Evolutionary conservation across 164 flowering plant genomes (phyloP).

Genomic region (Litsea cubeba): DNA sequence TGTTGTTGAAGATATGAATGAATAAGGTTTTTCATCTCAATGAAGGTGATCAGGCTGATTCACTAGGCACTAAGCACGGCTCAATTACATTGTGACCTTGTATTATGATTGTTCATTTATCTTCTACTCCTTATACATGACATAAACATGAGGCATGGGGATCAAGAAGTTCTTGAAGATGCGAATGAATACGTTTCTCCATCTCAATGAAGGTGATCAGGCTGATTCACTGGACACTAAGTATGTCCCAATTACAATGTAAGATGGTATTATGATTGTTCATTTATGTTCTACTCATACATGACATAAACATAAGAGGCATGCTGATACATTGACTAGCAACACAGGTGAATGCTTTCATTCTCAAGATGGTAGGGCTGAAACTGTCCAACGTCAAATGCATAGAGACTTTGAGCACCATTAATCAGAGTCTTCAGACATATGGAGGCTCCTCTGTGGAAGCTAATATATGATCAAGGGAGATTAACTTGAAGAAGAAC

Average conservation of each 20-base stretch:
- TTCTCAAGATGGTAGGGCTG: not conserved
- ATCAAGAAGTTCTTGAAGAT: not conserved
- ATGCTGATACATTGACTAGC: not conserved
- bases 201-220: not conserved
- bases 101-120: no score
- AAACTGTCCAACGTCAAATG: not conserved
- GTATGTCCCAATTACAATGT: not conserved
- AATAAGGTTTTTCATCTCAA: not conserved
- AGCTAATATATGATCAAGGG: not conserved
- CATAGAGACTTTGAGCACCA: not conserved
- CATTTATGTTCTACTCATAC: no score
- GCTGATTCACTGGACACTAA: not conserved
- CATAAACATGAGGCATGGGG: not conserved
- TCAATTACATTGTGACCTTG: not conserved
- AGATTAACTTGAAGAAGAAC: not conserved
- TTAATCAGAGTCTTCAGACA: not conserved
- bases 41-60: not conserved
- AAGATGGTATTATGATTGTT: no score
- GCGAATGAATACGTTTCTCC: not conserved
- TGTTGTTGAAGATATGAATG: not conserved
- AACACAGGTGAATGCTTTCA: not conserved
- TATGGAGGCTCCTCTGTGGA: not conserved
- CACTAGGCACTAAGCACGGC: not conserved
- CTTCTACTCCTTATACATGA: not conserved
- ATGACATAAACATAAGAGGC: not conserved